Percentiles rank a stretch among this genome's conserved stretches.
phyloP scores from a whole-genome alignment of 108 stramenopile genomes.

The Fistulifera solaris region DNA sequence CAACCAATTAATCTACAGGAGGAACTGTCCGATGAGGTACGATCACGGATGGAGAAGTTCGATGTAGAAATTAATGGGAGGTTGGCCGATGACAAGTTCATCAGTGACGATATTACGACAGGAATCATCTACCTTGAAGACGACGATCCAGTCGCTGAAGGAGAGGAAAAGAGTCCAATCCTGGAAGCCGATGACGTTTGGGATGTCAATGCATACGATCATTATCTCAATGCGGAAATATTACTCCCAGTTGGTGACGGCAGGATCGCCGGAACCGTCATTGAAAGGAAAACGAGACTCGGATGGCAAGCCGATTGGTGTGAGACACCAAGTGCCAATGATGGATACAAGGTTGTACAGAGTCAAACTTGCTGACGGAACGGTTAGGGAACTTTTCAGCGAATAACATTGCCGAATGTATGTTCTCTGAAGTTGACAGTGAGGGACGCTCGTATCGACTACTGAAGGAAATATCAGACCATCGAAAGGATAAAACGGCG shows the following conservation, averaged over 20 bases:
- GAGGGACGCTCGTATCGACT: constrained; percentile 10
- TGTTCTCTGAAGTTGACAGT: constrained; percentile 12
- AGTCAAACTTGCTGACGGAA: constrained; percentile 11
- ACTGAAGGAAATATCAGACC: not conserved
- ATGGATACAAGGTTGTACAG: constrained; percentile 18
- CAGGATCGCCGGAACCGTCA: not conserved
- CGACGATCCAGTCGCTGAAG: not conserved
- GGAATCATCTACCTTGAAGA: not conserved
- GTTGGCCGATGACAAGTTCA: not conserved
- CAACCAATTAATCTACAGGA: constrained; percentile 23
- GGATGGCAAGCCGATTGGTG: constrained; percentile 16
- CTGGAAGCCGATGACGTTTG: not conserved
- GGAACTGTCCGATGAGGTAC: not conserved
- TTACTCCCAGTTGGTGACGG: constrained; percentile 3
- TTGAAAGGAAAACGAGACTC: not conserved
- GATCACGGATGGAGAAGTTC: constrained; percentile 1
- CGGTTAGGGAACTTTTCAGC: constrained; percentile 9
- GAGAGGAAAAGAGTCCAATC: not conserved
- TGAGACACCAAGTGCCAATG: constrained; percentile 7
- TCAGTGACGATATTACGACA: not conserved
- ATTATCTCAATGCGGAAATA: constrained; percentile 17
- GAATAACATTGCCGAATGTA: constrained; percentile 27
- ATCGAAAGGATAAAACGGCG: constrained; percentile 4
- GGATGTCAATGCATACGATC: constrained; percentile 14
- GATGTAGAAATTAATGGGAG: constrained; percentile 1